Evolutionary conservation across 768 basidiomycete species (phyloP).

Genomic region (Macrolepiota albuminosa): DNA sequence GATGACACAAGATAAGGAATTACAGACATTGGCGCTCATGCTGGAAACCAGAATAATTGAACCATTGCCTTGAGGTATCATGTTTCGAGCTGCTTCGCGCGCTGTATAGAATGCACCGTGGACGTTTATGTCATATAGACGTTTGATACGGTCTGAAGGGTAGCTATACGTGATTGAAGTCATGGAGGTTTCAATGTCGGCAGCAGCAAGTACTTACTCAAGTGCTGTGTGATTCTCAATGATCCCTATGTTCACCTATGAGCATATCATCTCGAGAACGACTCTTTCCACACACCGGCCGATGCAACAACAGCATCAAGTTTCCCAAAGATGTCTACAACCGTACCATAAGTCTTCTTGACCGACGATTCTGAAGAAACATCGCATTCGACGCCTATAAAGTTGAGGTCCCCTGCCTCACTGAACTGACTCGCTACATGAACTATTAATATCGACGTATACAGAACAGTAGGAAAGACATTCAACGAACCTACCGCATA

Average conservation of each 20-base stretch:
- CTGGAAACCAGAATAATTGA: constrained; percentile 84
- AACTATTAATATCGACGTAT: constrained; percentile 8
- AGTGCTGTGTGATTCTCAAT: constrained; percentile 86
- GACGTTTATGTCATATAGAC: constrained; percentile 88
- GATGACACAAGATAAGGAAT: background rate
- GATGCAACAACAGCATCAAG: constrained; percentile 85
- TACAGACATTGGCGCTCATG: constrained; percentile 83
- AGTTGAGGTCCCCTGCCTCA: constrained; percentile 51
- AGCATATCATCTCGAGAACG: background rate
- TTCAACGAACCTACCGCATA: constrained; percentile 23
- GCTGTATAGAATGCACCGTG: constrained; percentile 96
- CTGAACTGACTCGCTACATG: constrained; percentile 50
- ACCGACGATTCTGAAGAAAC: constrained; percentile 82
- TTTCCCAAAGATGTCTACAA: constrained; percentile 62
- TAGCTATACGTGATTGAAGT: constrained; percentile 44
- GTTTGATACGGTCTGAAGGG: constrained; percentile 79
- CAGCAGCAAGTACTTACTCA: constrained; percentile 46
- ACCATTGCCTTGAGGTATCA: constrained; percentile 79
- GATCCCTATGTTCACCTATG: constrained; percentile 47
- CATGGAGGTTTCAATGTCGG: background rate
- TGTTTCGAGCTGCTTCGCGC: constrained; percentile 86
- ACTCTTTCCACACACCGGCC: constrained; percentile 51
- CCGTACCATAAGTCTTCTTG: constrained; percentile 60
- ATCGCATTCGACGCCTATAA: constrained; percentile 81
- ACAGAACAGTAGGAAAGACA: background rate